A percentile compares a stretch with the other conserved stretches of the same genome.
These are phyloP conservation scores for Leptodontidium sp. DNA, from an alignment of 2,329 filamentous ascomycete genomes.

Conservation along the genomic window DNA sequence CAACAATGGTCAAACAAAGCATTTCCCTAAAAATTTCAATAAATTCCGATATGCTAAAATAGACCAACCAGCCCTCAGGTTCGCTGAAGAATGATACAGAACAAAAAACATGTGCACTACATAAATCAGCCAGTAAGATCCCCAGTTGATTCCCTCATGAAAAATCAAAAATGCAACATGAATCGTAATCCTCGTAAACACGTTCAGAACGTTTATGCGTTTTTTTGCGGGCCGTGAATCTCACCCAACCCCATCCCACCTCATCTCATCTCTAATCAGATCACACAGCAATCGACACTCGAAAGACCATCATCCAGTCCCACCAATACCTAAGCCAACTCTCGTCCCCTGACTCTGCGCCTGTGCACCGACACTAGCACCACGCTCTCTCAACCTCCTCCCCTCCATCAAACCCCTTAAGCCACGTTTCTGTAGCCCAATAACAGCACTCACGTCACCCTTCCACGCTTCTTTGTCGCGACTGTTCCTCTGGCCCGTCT, in stretches of 20 bases:
- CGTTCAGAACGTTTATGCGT: neutral
- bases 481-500: constrained; percentile 49
- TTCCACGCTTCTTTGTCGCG: constrained; percentile 75
- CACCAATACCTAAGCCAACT: constrained; percentile 31
- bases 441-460: constrained; percentile 85
- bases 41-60: constrained; percentile 4
- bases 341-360: constrained; percentile 5
- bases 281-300: too few relatives aligned
- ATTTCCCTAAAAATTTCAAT: neutral
- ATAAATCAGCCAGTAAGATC: neutral
- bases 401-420: constrained; percentile 95
- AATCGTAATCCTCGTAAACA: constrained; percentile 15
- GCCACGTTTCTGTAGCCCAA: constrained; percentile 93
- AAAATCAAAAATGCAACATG: constrained; percentile 10
- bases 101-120: neutral
- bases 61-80: neutral
- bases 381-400: constrained; percentile 80
- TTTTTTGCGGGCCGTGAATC: neutral
- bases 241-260: too few relatives aligned
- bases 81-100: constrained; percentile 8
- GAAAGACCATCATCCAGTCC: neutral
- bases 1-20: neutral
- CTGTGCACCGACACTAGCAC: constrained; percentile 49
- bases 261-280: neutral
- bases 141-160: neutral